phyloP scores from a whole-genome alignment of 2,329 filamentous ascomycete genomes.

The Pezicula carpinea region DNA sequence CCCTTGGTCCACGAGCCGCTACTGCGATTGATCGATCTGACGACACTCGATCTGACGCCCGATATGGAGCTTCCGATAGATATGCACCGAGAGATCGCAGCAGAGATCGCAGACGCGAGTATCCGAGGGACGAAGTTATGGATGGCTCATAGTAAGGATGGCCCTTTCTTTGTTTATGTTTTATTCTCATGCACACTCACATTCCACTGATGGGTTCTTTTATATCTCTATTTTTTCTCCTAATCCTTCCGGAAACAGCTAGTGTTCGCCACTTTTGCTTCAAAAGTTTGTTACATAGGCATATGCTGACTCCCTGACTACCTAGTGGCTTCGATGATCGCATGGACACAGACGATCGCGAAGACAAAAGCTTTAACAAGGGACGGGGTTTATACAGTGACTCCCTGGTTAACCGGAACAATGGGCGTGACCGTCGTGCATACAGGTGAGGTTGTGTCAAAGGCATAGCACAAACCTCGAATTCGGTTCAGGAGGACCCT shows the following conservation, averaged over 20 bases:
- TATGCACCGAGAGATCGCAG: conserved; percentile 20
- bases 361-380: conserved; percentile 10
- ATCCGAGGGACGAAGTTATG: conserved; percentile 24
- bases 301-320: too few relatives aligned
- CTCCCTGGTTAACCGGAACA: conserved; percentile 17
- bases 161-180: too few relatives aligned
- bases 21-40: conserved; percentile 11
- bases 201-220: too few relatives aligned
- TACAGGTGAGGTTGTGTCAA: too few relatives aligned
- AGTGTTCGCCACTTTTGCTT: too few relatives aligned
- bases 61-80: conserved; percentile 17
- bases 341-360: conserved; percentile 27
- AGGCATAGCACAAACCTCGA: too few relatives aligned
- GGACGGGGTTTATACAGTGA: conserved; percentile 28
- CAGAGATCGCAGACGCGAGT: conserved; percentile 17
- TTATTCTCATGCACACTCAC: too few relatives aligned
- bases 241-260: too few relatives aligned
- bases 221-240: too few relatives aligned
- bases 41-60: conserved; percentile 11
- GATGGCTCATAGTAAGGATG: conserved; percentile 25
- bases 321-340: conserved; percentile 26
- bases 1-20: conserved; percentile 27
- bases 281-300: too few relatives aligned
- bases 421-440: conserved; percentile 12
- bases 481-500: too few relatives aligned